Base-by-base conservation (phyloP, 1,284 basidiomycete genomes). In the Ceratobasidium sp. region DNA sequence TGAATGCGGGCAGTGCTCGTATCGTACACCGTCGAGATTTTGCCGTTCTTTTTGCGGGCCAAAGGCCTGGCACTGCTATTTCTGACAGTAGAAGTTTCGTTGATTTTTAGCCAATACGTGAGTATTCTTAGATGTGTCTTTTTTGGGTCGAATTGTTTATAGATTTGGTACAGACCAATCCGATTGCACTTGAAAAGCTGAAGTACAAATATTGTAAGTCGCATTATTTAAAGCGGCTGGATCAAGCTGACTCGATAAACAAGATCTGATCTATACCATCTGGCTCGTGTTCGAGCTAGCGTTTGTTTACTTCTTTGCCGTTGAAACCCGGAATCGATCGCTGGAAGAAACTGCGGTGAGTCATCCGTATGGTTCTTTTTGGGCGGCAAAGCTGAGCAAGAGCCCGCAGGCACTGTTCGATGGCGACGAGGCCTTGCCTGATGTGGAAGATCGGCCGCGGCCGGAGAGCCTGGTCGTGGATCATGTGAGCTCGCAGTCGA, bases 61-160 rank as follows among this genome's bases (percentile, higher is more conserved):
- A 90, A 87, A 77, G 89, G 89, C 0, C 88, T 89, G 75, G 87
- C 88, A 16, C 77, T 89, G 30, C 88, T 89, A 87, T 88, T 87
- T 48, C 76, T 80, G 57, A 72, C 78, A 1, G 74, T 80, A 55
- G 77, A 74, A 6, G 61, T 74, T 26, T 78, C 81, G 0, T 80
- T 87, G 23, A 85, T 86, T 0, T 89, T 91, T 82, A 92, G 90
- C 77, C 88, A 91, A 75, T 84, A 73, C 65, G 82, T 78, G 45
- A 21, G 65, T 58, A 23, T n/a, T 48, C 55, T 67, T 43, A n/a
- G 34, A 4, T 39, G n/a, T 21, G 28, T n/a, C 52, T 18, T 6
- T 48, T 16, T 69, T 12, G 26, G 18, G 12, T 10, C 6, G n/a
- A 26, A 1, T 36, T 50, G 41, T 41, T 69, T 26, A 69, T 53